Base-by-base conservation (phyloP, 2,329 filamentous ascomycete species). In the Samsoniella hepiali region DNA sequence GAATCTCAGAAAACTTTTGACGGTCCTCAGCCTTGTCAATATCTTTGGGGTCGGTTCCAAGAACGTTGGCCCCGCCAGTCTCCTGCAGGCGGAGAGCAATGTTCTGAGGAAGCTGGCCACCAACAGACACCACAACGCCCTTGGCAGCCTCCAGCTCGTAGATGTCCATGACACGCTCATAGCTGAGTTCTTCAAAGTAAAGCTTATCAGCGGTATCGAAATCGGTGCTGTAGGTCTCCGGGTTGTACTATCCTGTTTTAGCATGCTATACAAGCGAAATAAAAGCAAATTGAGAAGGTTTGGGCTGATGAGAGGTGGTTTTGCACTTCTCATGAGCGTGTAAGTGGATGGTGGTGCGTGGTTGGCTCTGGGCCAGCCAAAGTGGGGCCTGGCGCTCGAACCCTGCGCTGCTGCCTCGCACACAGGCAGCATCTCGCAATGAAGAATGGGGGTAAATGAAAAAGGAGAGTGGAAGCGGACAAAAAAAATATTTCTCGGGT, bases 21-120 rank as follows among this genome's bases (percentile, higher is more conserved):
- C 95, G 88, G 76, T 99, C 93, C 79, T 99, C 95, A 54, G 95
- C 95, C 81, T 93, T 96, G 84, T 99, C 95, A 69, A 99, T 99
- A 72, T 98, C 92, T 72, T 88, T 84, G 44, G 95, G 95, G 72
- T 98, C 86, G 0, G 95, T 99, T 70, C 95, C 95, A 8, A 99
- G 87, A 62, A 99, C 87, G 66, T 93, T 93, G 64, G 94, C 94
- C 64, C 91, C 89, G 61, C 95, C 95, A 58, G 87, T 88, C 75
- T 98, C 92, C 79, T 98, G 94, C 4, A 99, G 86, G 69, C 91
- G 90, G 55, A 98, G 88, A 4, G 95, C 95, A 73, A 98, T 97
- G 81, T 98, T 98, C 79, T 99, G 95, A 3, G 95, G 93, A 65
- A 98, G 85, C 78, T 99, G 95, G 50, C 95, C 95, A 73, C 95